These are phyloP conservation scores for Lachnellula occidentalis DNA, from an alignment of 2,329 filamentous ascomycete genomes.

Conservation along the genomic window DNA sequence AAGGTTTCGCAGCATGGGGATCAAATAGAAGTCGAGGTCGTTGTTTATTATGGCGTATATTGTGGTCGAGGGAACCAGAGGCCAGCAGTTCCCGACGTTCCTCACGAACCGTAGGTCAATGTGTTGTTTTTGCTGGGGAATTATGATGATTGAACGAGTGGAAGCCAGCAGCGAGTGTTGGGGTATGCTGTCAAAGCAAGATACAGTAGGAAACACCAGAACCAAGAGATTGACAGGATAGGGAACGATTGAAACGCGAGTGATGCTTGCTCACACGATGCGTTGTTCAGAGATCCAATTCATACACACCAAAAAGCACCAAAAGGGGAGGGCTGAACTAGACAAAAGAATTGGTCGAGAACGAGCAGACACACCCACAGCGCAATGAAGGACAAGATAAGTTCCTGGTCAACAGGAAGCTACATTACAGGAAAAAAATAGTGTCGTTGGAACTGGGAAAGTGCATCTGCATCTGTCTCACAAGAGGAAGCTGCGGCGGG, in stretches of 20 bases:
- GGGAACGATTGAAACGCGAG: slow-evolving; percentile 22
- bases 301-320: slow-evolving; percentile 5
- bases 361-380: slow-evolving; percentile 3
- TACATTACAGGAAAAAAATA: background rate
- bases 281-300: slow-evolving; percentile 2
- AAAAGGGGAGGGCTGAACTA: slow-evolving; percentile 6
- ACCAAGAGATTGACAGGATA: slow-evolving; percentile 23
- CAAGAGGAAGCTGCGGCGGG: background rate
- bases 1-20: slow-evolving; percentile 23
- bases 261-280: slow-evolving; percentile 12
- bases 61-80: slow-evolving; percentile 13
- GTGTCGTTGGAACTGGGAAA: background rate
- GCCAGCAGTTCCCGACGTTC: slow-evolving; percentile 12
- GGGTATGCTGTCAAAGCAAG: background rate
- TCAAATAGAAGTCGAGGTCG: slow-evolving; percentile 15
- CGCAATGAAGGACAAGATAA: background rate
- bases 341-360: slow-evolving; percentile 10
- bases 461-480: background rate
- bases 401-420: slow-evolving; percentile 1
- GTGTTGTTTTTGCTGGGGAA: background rate
- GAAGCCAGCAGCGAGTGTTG: background rate
- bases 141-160: background rate
- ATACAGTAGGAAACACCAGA: slow-evolving; percentile 14
- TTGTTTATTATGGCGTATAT: slow-evolving; percentile 2
- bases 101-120: slow-evolving; percentile 15